Evolutionary conservation across 2,329 filamentous ascomycete species (phyloP), one percentile per base, ranked within the genome.

Genomic region (Orbilia javanica): DNA sequence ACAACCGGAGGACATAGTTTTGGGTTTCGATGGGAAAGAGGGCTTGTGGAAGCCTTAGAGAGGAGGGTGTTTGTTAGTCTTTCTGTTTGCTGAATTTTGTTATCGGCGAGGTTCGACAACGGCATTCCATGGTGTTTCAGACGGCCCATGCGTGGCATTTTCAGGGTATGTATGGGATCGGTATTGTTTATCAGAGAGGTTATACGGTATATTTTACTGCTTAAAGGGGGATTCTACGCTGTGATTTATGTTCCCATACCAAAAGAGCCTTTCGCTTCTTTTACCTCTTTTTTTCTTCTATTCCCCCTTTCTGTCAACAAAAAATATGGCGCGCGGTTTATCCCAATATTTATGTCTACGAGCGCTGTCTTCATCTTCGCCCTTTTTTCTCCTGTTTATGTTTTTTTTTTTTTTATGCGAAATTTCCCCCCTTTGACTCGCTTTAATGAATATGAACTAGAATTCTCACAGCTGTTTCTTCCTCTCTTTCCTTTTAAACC

Each of bases 21-120:
- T 77, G n/a, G 73, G 73, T 22, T 66, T 25, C 13, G 66, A 71
- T 6, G 73, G 60, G 2, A 20, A 48, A 4, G 57, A 65, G 48
- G 73, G 73, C 4, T 36, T 77, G 31, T 77, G 73, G 73, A 77
- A 70, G 22, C 57, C 73, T 18, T 77, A 64, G 70, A 64, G 70
- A 46, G 13, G 15, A 25, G 20, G 31, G 55, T 60, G 55, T 60
- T 27, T 25, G 34, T 39, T 34, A 34, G 10, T 18, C 13, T 18
- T 42, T 42, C 20, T n/a, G 20, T 60, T 42, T 8, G 34, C 55
- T 60, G 34, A 34, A n/a, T 42, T 25, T 10, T n/a, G 2, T 39
- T 18, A 22, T 31, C 10, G 5, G 31, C 52, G 55, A 60, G 3
- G 31, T 34, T 36, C 27, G 11, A 42, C 3, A 10, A 25, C 55